phyloP scores from a whole-genome alignment of 1,139 yeast genomes.

The Scheffersomyces segobiensis region DNA sequence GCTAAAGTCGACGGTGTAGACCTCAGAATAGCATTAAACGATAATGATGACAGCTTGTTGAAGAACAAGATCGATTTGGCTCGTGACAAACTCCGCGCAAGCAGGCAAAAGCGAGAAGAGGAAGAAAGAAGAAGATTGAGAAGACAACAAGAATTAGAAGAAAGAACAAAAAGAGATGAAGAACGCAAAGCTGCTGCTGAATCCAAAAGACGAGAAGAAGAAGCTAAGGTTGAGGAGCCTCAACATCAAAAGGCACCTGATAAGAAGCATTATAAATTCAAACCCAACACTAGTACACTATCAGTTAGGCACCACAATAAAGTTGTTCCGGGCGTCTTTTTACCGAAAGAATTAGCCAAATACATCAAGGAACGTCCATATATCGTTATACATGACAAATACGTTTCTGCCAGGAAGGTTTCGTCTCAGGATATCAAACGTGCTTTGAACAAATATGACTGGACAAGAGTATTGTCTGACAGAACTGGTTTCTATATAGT shows the following conservation, averaged over 20 bases:
- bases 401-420: conserved; percentile 52
- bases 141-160: conserved; percentile 20
- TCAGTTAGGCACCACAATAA: conserved; percentile 34
- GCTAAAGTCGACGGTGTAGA: conserved; percentile 44
- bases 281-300: conserved; percentile 37
- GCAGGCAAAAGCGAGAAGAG: conserved; percentile 18
- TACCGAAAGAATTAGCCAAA: conserved; percentile 48
- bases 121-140: conserved; percentile 27
- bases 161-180: conserved; percentile 21
- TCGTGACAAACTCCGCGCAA: conserved; percentile 27
- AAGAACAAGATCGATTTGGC: conserved; percentile 31
- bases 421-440: conserved; percentile 56
- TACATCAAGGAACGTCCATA: conserved; percentile 58
- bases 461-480: conserved; percentile 67
- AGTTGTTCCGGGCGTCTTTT: conserved; percentile 32
- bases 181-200: conserved; percentile 13
- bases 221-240: conserved; percentile 5
- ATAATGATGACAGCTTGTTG: conserved; percentile 31
- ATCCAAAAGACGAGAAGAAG: conserved; percentile 5
- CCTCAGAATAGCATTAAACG: conserved; percentile 40
- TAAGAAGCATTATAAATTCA: conserved; percentile 9
- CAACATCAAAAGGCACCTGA: conserved; percentile 2
- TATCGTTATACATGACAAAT: conserved; percentile 54
- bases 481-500: conserved; percentile 68
- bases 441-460: conserved; percentile 54